Evolutionary conservation across 495 filamentous ascomycete species (phyloP).

Genomic region (Letharia columbiana): DNA sequence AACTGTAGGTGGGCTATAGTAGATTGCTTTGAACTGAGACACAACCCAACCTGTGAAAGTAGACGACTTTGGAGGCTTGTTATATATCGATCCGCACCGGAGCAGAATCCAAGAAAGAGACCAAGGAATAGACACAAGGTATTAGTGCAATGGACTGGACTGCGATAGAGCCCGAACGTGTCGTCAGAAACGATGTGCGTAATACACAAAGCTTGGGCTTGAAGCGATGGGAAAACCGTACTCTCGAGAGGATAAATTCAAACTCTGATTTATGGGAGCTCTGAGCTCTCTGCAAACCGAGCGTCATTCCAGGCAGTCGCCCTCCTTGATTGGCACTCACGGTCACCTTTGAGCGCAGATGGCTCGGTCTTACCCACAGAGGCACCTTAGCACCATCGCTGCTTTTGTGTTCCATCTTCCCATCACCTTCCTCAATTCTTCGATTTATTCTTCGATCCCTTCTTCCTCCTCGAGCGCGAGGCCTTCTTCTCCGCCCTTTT

Average conservation of each 20-base stretch:
- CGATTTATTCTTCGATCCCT: conserved; percentile 15
- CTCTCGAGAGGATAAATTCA: not conserved
- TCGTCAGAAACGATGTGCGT: not conserved
- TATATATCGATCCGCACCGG: not conserved
- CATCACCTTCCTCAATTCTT: conserved; percentile 7
- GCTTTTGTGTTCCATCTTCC: not conserved
- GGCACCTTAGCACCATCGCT: not conserved
- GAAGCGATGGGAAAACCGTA: not conserved
- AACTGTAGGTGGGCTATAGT: not conserved
- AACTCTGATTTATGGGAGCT: not conserved
- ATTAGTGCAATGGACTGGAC: not conserved
- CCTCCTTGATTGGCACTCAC: not conserved
- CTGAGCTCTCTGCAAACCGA: not conserved
- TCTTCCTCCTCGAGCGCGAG: conserved; percentile 47
- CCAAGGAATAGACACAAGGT: not conserved
- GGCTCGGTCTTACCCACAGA: not conserved
- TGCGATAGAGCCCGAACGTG: not conserved
- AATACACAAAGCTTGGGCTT: not conserved
- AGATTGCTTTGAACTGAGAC: not conserved
- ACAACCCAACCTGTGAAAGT: not conserved
- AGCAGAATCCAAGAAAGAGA: not conserved
- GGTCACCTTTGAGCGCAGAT: not conserved
- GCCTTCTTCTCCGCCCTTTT: conserved; percentile 50
- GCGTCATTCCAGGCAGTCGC: not conserved
- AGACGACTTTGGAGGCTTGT: not conserved